Conservation (phyloP, 2,329 filamentous ascomycete genomes). For the Periconia sp. region DNA sequence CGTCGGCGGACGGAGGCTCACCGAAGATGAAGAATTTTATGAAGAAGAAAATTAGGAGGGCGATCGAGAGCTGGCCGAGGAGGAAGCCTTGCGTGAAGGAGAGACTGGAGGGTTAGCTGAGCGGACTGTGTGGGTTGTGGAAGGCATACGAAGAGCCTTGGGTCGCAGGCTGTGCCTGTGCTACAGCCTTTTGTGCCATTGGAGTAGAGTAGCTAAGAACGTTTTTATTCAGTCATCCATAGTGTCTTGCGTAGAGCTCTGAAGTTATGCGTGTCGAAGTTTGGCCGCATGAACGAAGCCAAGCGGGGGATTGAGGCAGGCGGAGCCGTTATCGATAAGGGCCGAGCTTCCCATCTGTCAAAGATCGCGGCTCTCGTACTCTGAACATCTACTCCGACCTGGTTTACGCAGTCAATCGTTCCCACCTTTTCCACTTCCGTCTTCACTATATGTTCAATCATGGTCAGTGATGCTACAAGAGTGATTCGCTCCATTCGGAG, state of each 20-base stretch:
- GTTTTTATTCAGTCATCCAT: conserved; percentile 6
- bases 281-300: conserved; percentile 3
- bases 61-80: conserved; percentile 89
- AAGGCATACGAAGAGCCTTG: conserved; percentile 27
- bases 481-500: conserved; percentile 36
- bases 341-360: no score
- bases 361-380: no score
- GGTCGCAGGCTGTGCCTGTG: conserved; percentile 18
- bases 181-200: conserved; percentile 1
- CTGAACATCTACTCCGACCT: no score
- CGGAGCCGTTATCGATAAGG: conserved; percentile 19
- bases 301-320: conserved; percentile 3
- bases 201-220: neutral
- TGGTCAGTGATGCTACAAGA: conserved; percentile 27
- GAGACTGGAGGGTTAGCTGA: conserved; percentile 59
- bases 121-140: neutral
- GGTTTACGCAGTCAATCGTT: no score
- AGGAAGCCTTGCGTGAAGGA: conserved; percentile 95
- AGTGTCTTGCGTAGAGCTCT: no score
- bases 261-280: no score
- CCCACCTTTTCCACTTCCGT: no score
- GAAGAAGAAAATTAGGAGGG: conserved; percentile 88
- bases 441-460: conserved; percentile 1
- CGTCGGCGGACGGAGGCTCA: conserved; percentile 83
- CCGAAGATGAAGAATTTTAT: conserved; percentile 99